Evolutionary conservation across 352 stramenopile genomes (phyloP).

Genomic region (Phytopythium cucurbitacearum): DNA sequence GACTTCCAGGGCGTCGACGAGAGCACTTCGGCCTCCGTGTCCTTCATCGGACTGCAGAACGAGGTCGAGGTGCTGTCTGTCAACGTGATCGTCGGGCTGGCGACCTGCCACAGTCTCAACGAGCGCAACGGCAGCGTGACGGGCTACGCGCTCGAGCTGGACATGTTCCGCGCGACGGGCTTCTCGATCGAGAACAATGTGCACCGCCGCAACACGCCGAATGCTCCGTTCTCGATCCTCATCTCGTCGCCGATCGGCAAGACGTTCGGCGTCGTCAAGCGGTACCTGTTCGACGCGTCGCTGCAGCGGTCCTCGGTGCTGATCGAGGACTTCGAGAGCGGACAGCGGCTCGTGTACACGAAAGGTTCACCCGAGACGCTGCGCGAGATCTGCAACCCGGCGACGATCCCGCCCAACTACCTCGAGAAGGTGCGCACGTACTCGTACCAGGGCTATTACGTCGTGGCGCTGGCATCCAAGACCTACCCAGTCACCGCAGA

Average conservation of each 20-base stretch:
- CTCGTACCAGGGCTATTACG: slow-evolving; percentile 84
- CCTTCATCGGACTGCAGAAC: slow-evolving; percentile 50
- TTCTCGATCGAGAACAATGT: slow-evolving; percentile 57
- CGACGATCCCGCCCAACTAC: slow-evolving; percentile 71
- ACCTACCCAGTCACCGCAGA: slow-evolving; percentile 45
- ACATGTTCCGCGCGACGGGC: slow-evolving; percentile 68
- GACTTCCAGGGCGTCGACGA: slow-evolving; percentile 74
- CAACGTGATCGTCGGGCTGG: slow-evolving; percentile 53
- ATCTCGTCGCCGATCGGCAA: slow-evolving; percentile 70
- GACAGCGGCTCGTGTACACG: slow-evolving; percentile 55
- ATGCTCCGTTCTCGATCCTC: slow-evolving; percentile 54
- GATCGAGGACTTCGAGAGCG: slow-evolving; percentile 62
- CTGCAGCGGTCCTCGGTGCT: slow-evolving; percentile 67
- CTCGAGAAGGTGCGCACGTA: slow-evolving; percentile 46
- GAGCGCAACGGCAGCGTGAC: slow-evolving; percentile 45
- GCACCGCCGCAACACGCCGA: slow-evolving; percentile 36
- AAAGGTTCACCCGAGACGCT: slow-evolving; percentile 71
- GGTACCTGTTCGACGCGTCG: slow-evolving; percentile 67
- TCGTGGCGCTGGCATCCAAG: slow-evolving; percentile 61
- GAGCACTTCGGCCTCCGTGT: slow-evolving; percentile 18
- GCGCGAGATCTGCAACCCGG: slow-evolving; percentile 50
- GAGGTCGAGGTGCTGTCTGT: slow-evolving; percentile 69
- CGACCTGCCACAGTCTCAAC: slow-evolving; percentile 62
- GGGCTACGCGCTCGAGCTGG: slow-evolving; percentile 64
- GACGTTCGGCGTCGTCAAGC: slow-evolving; percentile 61